These are phyloP conservation scores for Calonectria ilicicola DNA, from an alignment of 2,329 filamentous ascomycete species.

Conservation along the genomic window DNA sequence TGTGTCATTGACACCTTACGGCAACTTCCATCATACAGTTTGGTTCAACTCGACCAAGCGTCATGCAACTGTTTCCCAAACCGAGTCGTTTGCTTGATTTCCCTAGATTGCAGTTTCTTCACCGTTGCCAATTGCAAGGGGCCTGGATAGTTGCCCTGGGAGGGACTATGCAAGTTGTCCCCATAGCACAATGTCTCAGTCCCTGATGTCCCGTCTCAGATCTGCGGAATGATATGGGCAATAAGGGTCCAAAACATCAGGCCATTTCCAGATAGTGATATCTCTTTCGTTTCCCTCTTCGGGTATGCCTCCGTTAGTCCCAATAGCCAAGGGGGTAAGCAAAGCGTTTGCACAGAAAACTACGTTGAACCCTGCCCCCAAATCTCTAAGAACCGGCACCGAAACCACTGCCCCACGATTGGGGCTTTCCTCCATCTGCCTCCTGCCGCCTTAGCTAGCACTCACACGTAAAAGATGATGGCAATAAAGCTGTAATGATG, in stretches of 20 bases:
- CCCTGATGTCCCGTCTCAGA: constrained; percentile 7
- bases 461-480: neutral
- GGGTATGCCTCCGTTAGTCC: neutral
- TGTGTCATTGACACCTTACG: neutral
- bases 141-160: neutral
- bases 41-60: neutral
- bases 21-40: neutral
- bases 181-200: neutral
- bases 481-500: neutral
- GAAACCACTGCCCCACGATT: neutral
- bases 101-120: too few species aligned
- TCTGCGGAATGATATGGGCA: constrained; percentile 8
- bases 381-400: neutral
- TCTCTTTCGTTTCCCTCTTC: neutral
- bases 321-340: neutral
- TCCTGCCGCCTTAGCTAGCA: neutral
- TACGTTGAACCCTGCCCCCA: neutral
- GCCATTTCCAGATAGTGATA: neutral
- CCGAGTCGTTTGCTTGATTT: neutral
- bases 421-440: neutral
- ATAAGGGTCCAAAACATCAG: neutral
- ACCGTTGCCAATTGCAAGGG: neutral
- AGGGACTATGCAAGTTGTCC: neutral
- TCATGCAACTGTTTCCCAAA: neutral
- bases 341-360: neutral